Evolutionary conservation across 2,329 filamentous ascomycete genomes (phyloP), one percentile per base, ranked within the genome.

Genomic region (Aspergillus thermomutatus): DNA sequence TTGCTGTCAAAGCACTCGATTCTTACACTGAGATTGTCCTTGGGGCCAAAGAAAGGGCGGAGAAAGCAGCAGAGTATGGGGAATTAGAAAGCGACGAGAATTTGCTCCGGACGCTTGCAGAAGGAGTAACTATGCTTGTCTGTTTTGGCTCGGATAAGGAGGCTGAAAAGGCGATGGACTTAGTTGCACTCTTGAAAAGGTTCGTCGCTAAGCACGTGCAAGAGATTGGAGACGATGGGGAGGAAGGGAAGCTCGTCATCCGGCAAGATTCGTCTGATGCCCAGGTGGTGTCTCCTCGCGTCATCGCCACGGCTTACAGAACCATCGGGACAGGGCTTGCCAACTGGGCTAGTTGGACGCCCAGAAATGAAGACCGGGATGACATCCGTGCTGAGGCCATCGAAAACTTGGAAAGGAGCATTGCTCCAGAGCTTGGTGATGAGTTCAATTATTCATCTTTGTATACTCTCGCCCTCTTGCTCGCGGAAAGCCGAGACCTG

Each of bases 1-100:
- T 97, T 50, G 92, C 92, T 1, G 87, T 96, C 72, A 92, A 92
- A 69, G 90, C 94, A 0, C 90, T 97, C 60, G 89, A 96, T 71
- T 92, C 92, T 0, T 99, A 97, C 72, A 80, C 96, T 40, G 90
- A 95, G 54, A 90, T 99, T 61, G 85, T 96, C 54, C 88, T 87
- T 60, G 89, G 89, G 69, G 91, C 88, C 55, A 96, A 93, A 75
- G 90, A 91, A 21, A 84, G 92, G 43, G 86, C 91, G 3, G 86
- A 90, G 65, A 95, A 96, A 75, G 79, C 79, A 25, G 82, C 71
- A 1, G 66, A 75, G n/a, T 70, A 66, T 17, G 87, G 90, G 2
- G 84, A 91, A 63, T 80, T 97, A 27, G 94, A 99, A 66, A 83
- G 88, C 54, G 90, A 96, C 65, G 86, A 87, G 19, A 87, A 82